phyloP scores from a whole-genome alignment of 1,284 basidiomycete species.

The Schizophyllum commune region DNA sequence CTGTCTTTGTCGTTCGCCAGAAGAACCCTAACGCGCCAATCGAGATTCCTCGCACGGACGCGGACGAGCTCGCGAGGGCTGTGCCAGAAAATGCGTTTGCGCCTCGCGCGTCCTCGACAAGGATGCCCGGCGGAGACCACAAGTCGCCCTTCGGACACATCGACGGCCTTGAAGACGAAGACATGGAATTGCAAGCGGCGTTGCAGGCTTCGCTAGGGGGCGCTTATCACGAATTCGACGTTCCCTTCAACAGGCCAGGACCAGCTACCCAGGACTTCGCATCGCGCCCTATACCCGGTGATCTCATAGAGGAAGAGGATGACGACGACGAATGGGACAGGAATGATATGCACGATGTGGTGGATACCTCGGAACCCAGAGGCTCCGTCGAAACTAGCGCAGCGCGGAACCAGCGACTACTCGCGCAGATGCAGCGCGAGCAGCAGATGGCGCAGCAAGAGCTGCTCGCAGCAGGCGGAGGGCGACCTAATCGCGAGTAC shows the following conservation, averaged over 20 bases:
- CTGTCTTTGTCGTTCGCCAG: conserved; percentile 74
- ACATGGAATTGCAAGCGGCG: conserved; percentile 80
- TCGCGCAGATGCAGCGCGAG: conserved; percentile 59
- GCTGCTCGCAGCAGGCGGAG: conserved; percentile 37
- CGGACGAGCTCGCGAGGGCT: conserved; percentile 55
- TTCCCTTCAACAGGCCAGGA: not conserved
- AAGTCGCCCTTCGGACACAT: conserved; percentile 12
- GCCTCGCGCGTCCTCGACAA: conserved; percentile 20
- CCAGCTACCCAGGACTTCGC: not conserved
- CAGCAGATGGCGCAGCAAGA: conserved; percentile 65
- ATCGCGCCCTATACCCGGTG: conserved; percentile 16
- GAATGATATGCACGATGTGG: conserved; percentile 31
- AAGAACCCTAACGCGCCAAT: conserved; percentile 37
- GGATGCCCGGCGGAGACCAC: conserved; percentile 9
- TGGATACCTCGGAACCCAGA: not conserved
- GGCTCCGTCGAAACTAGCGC: conserved; percentile 54
- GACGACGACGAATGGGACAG: conserved; percentile 9
- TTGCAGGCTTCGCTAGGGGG: conserved; percentile 66
- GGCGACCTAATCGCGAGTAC: conserved; percentile 21
- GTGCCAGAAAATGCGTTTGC: conserved; percentile 37
- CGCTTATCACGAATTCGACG: not conserved
- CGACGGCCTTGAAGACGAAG: conserved; percentile 69
- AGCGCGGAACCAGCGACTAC: conserved; percentile 52
- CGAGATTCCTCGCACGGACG: conserved; percentile 53
- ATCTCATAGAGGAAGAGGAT: conserved; percentile 10